These are phyloP conservation scores for Quercus tomentella DNA, from an alignment of 331 rosid species.

Conservation along the genomic window DNA sequence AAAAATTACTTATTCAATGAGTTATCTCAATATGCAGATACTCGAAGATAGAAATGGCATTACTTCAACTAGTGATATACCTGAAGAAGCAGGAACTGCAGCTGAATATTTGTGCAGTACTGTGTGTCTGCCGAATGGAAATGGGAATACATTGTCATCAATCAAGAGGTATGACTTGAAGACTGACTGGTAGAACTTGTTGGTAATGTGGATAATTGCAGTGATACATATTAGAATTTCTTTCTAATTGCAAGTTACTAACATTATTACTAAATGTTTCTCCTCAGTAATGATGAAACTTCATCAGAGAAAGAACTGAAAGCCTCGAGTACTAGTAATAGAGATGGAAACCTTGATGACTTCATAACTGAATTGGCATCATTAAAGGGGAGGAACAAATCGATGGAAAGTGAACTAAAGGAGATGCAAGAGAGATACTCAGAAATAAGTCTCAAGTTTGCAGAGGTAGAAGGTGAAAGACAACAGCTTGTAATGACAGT, in stretches of 20 bases:
- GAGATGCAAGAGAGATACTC: slow-evolving; percentile 99
- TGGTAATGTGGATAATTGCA: not conserved
- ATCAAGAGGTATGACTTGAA: slow-evolving; percentile 35
- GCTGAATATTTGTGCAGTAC: slow-evolving; percentile 13
- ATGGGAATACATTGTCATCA: slow-evolving; percentile 18
- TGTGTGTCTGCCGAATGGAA: slow-evolving; percentile 10
- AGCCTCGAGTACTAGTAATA: slow-evolving; percentile 6
- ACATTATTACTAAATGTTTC: slow-evolving; percentile 10
- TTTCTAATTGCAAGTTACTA: not conserved
- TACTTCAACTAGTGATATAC: slow-evolving; percentile 10
- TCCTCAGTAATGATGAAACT: slow-evolving; percentile 28
- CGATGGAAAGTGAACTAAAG: slow-evolving; percentile 84
- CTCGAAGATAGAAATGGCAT: slow-evolving; percentile 23
- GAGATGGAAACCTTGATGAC: slow-evolving; percentile 17
- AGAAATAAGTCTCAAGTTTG: slow-evolving; percentile 94
- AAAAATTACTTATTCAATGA: slow-evolving; percentile 1
- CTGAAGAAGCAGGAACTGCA: slow-evolving; percentile 20
- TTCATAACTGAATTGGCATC: slow-evolving; percentile 41
- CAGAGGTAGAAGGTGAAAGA: slow-evolving; percentile 99
- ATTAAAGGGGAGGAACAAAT: slow-evolving; percentile 58
- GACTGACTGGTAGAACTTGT: not conserved
- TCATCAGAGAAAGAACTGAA: slow-evolving; percentile 29
- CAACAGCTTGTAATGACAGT: slow-evolving; percentile 92
- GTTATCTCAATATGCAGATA: slow-evolving; percentile 33
- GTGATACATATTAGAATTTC: not conserved